Evolutionary conservation across 352 stramenopile species (phyloP).

Genomic region (Lagenidium giganteum): DNA sequence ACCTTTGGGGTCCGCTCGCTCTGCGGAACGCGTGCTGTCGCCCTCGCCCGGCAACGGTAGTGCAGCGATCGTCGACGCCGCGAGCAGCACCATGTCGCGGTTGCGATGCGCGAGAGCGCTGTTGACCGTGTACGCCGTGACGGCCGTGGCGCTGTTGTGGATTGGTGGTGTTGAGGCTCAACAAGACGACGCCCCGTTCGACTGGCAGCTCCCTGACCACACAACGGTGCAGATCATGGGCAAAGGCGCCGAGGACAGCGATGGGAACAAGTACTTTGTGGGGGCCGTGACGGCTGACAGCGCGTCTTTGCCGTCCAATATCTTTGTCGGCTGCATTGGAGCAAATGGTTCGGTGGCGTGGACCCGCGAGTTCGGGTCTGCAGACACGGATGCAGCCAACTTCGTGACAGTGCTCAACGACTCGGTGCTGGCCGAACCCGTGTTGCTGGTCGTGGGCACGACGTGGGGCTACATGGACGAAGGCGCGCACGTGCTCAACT

Average conservation of each 20-base stretch:
- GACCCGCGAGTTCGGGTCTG: slow-evolving; percentile 52
- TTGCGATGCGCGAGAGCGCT: no score
- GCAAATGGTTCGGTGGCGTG: slow-evolving; percentile 35
- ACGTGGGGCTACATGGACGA: slow-evolving; percentile 76
- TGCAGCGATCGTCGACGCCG: no score
- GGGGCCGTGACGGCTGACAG: slow-evolving; percentile 35
- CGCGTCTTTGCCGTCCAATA: slow-evolving; percentile 23
- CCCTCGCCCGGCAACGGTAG: no score
- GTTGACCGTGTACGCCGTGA: no score
- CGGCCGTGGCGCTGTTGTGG: no score
- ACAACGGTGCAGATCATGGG: slow-evolving; percentile 33
- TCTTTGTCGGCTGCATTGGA: slow-evolving; percentile 52
- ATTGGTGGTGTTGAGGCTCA: no score
- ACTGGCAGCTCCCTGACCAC: slow-evolving; percentile 45
- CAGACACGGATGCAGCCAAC: slow-evolving; percentile 45
- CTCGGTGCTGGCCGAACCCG: slow-evolving; percentile 15
- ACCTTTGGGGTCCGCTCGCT: no score
- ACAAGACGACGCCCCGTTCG: slow-evolving; percentile 29
- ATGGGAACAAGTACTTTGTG: slow-evolving; percentile 56
- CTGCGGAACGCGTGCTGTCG: no score
- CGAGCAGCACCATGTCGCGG: no score
- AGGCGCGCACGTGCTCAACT: slow-evolving; percentile 55
- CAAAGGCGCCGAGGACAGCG: slow-evolving; percentile 24
- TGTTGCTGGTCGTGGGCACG: slow-evolving; percentile 57
- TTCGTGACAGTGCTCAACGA: slow-evolving; percentile 52